Evolutionary conservation across 805 yeast genomes (phyloP).

Genomic region (Metschnikowia sp.): DNA sequence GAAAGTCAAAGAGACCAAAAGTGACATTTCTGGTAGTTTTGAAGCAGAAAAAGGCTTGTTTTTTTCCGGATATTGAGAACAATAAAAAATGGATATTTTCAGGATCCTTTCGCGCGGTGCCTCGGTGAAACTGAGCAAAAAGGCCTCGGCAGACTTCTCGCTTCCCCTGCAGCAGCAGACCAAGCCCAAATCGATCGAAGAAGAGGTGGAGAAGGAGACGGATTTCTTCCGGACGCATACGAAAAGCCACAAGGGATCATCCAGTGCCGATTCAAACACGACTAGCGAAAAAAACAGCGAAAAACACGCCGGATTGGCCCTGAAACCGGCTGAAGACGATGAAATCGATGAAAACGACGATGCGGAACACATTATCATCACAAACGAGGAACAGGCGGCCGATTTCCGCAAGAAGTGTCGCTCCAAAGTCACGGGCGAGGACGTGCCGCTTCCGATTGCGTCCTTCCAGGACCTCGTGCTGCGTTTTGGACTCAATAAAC

Average conservation of each 20-base stretch:
- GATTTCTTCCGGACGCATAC: conserved; percentile 65
- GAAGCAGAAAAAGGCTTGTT: no score
- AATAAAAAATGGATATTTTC: conserved; percentile 85
- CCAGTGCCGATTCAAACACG: conserved; percentile 6
- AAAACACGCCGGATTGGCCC: not conserved
- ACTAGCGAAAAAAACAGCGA: not conserved
- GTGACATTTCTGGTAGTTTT: no score
- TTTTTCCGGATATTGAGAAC: no score
- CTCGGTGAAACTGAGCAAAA: conserved; percentile 57
- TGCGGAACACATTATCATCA: conserved; percentile 40
- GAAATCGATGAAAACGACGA: conserved; percentile 25
- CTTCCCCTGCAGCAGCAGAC: conserved; percentile 21
- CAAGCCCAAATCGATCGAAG: conserved; percentile 36
- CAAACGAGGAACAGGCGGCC: conserved; percentile 56
- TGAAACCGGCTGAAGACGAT: not conserved
- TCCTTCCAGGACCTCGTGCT: conserved; percentile 77
- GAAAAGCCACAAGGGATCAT: not conserved
- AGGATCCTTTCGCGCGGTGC: conserved; percentile 86
- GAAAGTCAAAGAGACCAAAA: no score
- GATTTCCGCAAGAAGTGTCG: conserved; percentile 56
- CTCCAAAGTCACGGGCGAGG: conserved; percentile 77
- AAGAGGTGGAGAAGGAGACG: conserved; percentile 63
- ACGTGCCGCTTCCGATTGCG: conserved; percentile 86
- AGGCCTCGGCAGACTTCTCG: conserved; percentile 41
- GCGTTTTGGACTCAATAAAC: conserved; percentile 62